Base-by-base conservation (phyloP, 2,329 filamentous ascomycete genomes). In the Harringtonia aguacate region DNA sequence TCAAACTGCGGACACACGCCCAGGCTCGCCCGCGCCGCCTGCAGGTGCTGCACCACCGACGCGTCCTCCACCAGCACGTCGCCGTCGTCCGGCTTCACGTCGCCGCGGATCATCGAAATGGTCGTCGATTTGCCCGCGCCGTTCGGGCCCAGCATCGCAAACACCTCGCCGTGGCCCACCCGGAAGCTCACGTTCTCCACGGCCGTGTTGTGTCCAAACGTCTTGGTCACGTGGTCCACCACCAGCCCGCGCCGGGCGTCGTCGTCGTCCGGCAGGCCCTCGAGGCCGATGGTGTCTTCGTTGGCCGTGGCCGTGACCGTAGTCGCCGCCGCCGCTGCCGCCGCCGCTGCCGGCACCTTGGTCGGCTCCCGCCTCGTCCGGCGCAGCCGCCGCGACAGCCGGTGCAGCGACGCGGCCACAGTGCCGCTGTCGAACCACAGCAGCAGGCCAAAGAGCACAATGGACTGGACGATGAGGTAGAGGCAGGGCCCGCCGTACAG, bases 1-100 rank as follows among this genome's bases (percentile, higher is more conserved):
- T 88, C 84, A 52, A 84, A 83, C 60, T 88, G 89, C 0, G 90
- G 89, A 55, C 89, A 95, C 0, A 95, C 89, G n/a, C 90, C 90
- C 0, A 95, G 73, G 53, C 87, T 77, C 2, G 75, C 70, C 40
- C 89, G 77, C 4, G 88, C 89, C 2, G 75, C 71, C 1, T 84
- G 79, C 13, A 86, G 77, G 49, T 82, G 74, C 42, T 72, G 73
- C n/a, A 76, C 77, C 39, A 95, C 82, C 7, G 84, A 87, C 8
- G 79, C 74, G 49, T 82, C 72, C 56, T 94, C 85, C 31, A 95
- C 83, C 35, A 87, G 73, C 5, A 95, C 77, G 46, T 94, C 84
- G 28, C 87, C 86, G n/a, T 77, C 75, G 43, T 78, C 75, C 0
- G 88, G 87, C 41, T 79, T 78, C 24, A 90, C 73, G 55, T 95